Evolutionary conservation across 1,284 basidiomycete species (phyloP).

Genomic region (Irpex sp.): DNA sequence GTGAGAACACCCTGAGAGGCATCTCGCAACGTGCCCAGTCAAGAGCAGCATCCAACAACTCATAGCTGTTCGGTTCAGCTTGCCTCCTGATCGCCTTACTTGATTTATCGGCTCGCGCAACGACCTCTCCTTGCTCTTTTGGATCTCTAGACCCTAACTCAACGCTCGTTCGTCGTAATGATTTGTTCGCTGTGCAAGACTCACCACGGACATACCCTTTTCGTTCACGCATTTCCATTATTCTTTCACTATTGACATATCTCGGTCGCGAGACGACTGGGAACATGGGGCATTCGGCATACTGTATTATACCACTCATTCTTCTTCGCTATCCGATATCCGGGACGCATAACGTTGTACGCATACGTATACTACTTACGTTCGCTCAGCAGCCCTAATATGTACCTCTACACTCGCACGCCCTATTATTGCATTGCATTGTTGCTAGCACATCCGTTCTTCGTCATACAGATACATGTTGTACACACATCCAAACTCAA

Average conservation of each 20-base stretch:
- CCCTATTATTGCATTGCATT: background rate
- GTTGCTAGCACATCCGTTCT: background rate
- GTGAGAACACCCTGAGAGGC: constrained; percentile 13
- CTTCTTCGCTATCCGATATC: background rate
- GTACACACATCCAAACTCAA: background rate
- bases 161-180: background rate
- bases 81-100: background rate
- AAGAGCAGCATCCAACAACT: background rate
- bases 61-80: background rate
- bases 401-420: constrained; percentile 8
- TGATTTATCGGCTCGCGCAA: constrained; percentile 2
- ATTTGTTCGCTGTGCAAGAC: constrained; percentile 12
- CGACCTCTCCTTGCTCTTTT: background rate
- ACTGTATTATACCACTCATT: constrained; percentile 1
- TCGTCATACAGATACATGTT: background rate
- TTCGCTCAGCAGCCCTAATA: constrained; percentile 1
- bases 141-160: background rate
- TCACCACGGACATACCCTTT: constrained; percentile 9
- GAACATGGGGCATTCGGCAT: background rate
- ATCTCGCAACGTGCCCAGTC: constrained; percentile 15
- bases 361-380: background rate
- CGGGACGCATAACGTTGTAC: background rate
- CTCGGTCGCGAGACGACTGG: background rate
- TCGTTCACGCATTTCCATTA: constrained; percentile 1
- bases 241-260: background rate